Evolutionary conservation across 2,329 filamentous ascomycete species (phyloP).

Genomic region (Hymenoscyphus repandus): DNA sequence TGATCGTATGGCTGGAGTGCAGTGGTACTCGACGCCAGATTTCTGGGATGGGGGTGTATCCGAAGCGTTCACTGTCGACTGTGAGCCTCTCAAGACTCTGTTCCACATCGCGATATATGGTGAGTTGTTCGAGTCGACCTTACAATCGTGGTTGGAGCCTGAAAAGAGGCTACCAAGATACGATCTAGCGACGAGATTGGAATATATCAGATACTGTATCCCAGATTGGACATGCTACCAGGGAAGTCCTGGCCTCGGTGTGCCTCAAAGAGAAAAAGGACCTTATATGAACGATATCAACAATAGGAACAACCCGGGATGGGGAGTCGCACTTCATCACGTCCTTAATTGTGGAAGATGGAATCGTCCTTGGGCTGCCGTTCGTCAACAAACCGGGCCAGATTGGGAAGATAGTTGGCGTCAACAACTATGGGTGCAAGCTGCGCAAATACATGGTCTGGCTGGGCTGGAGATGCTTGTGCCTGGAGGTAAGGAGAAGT

Average conservation of each 20-base stretch:
- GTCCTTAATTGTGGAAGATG: not conserved
- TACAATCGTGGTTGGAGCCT: not conserved
- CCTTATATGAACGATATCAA: not conserved
- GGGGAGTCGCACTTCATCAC: too few relatives aligned
- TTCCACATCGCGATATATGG: constrained; percentile 3
- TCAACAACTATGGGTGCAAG: constrained; percentile 8
- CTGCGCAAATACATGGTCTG: constrained; percentile 6
- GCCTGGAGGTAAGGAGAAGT: constrained; percentile 1
- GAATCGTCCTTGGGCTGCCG: not conserved
- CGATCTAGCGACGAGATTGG: not conserved
- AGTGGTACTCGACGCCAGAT: constrained; percentile 1
- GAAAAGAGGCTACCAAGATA: not conserved
- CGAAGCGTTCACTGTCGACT: not conserved
- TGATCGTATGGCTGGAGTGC: constrained; percentile 3
- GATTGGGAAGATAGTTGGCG: constrained; percentile 8
- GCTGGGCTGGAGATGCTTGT: constrained; percentile 4
- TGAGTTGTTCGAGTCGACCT: constrained; percentile 1
- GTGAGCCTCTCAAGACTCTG: constrained; percentile 1
- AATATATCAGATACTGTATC: constrained; percentile 4
- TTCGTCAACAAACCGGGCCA: not conserved
- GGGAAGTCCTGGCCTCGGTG: not conserved
- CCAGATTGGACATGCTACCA: not conserved
- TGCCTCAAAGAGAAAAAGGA: not conserved
- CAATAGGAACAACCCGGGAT: too few relatives aligned
- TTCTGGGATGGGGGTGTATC: constrained; percentile 7